Percentiles rank a stretch among this genome's conserved stretches.
Evolutionary conservation across 441 rosid genomes (phyloP).

Genomic region (Arabidopsis lyrata): DNA sequence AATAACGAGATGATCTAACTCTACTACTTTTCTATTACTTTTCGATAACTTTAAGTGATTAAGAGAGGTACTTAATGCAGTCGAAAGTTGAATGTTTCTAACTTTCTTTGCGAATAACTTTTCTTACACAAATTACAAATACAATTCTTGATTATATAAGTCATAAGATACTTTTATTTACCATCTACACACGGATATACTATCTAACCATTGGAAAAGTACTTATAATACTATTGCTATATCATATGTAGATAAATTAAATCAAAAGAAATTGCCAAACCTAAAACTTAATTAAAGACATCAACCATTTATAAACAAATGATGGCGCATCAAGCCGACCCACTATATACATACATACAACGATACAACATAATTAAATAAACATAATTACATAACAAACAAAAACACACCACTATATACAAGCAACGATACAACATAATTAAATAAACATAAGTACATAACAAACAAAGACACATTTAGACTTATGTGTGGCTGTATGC

Average conservation of each 20-base stretch:
- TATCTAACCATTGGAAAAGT: not conserved
- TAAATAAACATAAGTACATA: not conserved
- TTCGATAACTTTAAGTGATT: conserved; percentile 6
- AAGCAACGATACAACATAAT: conserved; percentile 21
- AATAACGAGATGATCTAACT: conserved; percentile 31
- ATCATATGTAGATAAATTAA: conserved; percentile 2
- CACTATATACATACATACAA: conserved; percentile 23
- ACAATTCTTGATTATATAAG: not conserved
- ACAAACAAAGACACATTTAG: not conserved
- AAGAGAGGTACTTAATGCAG: not conserved
- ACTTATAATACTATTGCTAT: not conserved
- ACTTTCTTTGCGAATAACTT: not conserved
- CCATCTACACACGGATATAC: conserved; percentile 1
- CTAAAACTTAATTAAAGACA: not conserved
- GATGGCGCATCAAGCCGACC: conserved; percentile 36
- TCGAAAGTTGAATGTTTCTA: not conserved
- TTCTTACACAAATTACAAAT: conserved; percentile 1
- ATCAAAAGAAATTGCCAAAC: conserved; percentile 5
- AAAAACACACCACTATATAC: conserved; percentile 21
- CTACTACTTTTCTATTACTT: conserved; percentile 24
- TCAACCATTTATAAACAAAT: conserved; percentile 28
- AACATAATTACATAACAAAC: not conserved
- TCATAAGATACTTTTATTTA: not conserved
- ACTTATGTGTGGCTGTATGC: conserved; percentile 26
- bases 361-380: conserved; percentile 12